phyloP scores from a whole-genome alignment of 1,139 yeast genomes.

The Taphrina flavorubra region DNA sequence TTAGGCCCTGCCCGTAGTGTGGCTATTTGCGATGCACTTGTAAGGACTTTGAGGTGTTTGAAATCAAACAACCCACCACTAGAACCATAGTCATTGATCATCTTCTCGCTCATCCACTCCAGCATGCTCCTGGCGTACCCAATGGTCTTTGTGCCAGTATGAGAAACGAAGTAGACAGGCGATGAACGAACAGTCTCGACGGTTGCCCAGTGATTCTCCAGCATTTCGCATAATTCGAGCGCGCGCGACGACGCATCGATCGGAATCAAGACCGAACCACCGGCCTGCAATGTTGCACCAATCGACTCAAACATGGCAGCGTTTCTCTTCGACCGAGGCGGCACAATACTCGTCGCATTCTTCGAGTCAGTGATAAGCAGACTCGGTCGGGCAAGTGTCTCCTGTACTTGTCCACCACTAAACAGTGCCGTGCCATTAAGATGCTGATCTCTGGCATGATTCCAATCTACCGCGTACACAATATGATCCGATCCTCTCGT shows the following conservation, averaged over 20 bases:
- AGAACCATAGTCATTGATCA: constrained; percentile 81
- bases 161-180: constrained; percentile 77
- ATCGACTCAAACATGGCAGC: constrained; percentile 64
- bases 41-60: constrained; percentile 61
- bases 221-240: constrained; percentile 73
- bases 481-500: constrained; percentile 76
- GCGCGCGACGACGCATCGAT: constrained; percentile 83
- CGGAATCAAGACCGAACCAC: constrained; percentile 83
- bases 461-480: constrained; percentile 92
- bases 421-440: constrained; percentile 78
- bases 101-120: constrained; percentile 91
- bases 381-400: constrained; percentile 76
- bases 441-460: constrained; percentile 87
- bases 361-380: constrained; percentile 79
- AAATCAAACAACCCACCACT: constrained; percentile 69
- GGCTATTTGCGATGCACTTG: constrained; percentile 64
- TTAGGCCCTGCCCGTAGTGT: constrained; percentile 69
- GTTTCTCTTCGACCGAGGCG: constrained; percentile 64
- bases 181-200: constrained; percentile 57
- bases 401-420: constrained; percentile 61
- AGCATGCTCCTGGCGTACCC: constrained; percentile 85
- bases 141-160: constrained; percentile 78
- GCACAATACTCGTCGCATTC: constrained; percentile 49
- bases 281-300: constrained; percentile 66
- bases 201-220: constrained; percentile 65